phyloP scores from a whole-genome alignment of 306 rosid species.

The Phaseolus lunatus region DNA sequence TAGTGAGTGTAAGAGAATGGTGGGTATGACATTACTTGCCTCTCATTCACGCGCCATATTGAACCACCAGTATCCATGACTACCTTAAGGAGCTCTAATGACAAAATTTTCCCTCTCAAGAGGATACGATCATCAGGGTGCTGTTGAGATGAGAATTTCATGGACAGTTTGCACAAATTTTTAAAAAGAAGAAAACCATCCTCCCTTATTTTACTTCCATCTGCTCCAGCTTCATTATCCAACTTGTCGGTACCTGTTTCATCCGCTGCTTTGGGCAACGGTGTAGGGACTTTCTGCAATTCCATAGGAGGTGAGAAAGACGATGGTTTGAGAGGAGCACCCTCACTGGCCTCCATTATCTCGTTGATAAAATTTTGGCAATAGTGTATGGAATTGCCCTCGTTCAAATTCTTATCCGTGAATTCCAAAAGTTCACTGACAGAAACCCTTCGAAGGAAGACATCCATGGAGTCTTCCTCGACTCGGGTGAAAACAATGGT shows the following conservation, averaged over 20 bases:
- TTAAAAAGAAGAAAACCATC: conserved; percentile 94
- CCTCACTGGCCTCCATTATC: conserved; percentile 82
- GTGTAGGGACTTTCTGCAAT: conserved; percentile 53
- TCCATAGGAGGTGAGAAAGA: conserved; percentile 28
- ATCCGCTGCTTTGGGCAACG: conserved; percentile 46
- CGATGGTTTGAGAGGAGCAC: conserved; percentile 49
- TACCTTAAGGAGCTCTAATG: conserved; percentile 97
- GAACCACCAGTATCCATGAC: conserved; percentile 84
- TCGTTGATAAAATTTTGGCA: conserved; percentile 87
- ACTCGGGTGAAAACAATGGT: conserved; percentile 78
- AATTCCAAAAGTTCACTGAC: conserved; percentile 86
- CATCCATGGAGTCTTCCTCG: conserved; percentile 79
- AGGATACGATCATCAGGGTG: conserved; percentile 94
- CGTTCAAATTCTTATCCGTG: conserved; percentile 93
- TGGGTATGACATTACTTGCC: conserved; percentile 65
- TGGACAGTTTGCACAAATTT: conserved; percentile 91
- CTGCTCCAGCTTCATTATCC: conserved; percentile 55
- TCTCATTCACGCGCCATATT: conserved; percentile 84
- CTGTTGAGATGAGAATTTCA: conserved; percentile 93
- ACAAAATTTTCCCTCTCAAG: conserved; percentile 89
- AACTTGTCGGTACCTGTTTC: conserved; percentile 38
- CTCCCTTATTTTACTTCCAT: conserved; percentile 83
- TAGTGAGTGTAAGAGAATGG: conserved; percentile 26
- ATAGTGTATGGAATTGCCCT: conserved; percentile 85
- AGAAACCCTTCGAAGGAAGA: conserved; percentile 57